Base-by-base conservation (phyloP, 2,329 filamentous ascomycete species). In the Diaporthe sp. region DNA sequence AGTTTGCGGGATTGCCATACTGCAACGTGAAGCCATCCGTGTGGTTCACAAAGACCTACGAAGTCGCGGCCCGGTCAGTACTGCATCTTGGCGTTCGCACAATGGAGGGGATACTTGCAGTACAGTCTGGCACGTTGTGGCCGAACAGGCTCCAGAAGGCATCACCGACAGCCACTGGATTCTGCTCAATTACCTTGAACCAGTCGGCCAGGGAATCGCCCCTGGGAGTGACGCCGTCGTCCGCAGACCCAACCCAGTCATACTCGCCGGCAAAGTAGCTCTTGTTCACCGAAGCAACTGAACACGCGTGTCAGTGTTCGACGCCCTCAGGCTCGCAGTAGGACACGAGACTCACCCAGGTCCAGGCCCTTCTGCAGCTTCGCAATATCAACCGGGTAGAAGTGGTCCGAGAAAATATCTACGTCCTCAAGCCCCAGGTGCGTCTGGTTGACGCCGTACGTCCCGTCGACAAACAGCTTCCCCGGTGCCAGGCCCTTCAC, bases 361-460 rank as follows among this genome's bases (percentile, higher is more conserved):
- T 77, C 76, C 28, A 81, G 37, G 65, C 85, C 86, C 1, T 77
- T 75, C 68, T 82, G 78, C 46, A 89, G 79, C 77, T 85, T 85
- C 39, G 79, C 79, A n/a, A 82, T 81, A 76, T 85, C 82, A 67
- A 85, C 78, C 0, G 86, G 86, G 76, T 88, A 88, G 79, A 84
- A 88, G 77, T 88, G 87, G 78, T 89, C 82, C 19, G 84, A 87
- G 79, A 84, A 87, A 37, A 88, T 84, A 77, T 88, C 87, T 4
- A 88, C 81, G 77, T 86, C 85, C 7, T 82, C 74, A 53, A 88
- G 83, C 25, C 42, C 76, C 28, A 88, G 81, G 78, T 88, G 86
- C 10, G 83, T 84, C 71, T 77, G 78, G 79, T 88, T 87, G 74
- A 88, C 80, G n/a, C 87, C 87, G 75, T 86, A 88, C 17, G 85